These are phyloP conservation scores for Moesziomyces sp. DNA, from an alignment of 1,284 basidiomycete species.

Conservation along the genomic window DNA sequence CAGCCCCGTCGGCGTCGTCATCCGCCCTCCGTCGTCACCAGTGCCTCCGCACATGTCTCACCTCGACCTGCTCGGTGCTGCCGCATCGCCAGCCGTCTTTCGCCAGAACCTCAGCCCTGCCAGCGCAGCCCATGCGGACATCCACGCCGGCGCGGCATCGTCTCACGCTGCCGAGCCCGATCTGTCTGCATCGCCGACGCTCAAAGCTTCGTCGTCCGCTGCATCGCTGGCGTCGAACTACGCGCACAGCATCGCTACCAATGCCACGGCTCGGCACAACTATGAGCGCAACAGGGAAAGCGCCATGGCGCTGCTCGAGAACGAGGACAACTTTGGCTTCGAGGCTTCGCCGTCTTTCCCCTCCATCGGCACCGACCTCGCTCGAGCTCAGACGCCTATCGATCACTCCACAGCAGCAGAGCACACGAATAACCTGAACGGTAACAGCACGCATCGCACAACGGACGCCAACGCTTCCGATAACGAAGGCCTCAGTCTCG, in stretches of 20 bases:
- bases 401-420: too few relatives aligned
- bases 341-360: constrained; percentile 15
- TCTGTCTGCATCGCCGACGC: constrained; percentile 5
- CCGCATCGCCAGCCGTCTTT: constrained; percentile 11
- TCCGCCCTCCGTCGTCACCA: constrained; percentile 41
- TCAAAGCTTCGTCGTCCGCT: constrained; percentile 32
- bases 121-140: constrained; percentile 5
- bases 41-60: constrained; percentile 25
- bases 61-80: neutral
- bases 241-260: constrained; percentile 30
- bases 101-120: constrained; percentile 22
- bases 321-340: constrained; percentile 38
- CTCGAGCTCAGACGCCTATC: too few relatives aligned
- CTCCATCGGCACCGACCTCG: constrained; percentile 1
- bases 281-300: constrained; percentile 40
- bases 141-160: neutral
- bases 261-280: constrained; percentile 23
- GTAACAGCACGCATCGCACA: too few relatives aligned
- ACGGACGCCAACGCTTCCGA: constrained; percentile 6
- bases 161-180: constrained; percentile 3
- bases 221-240: constrained; percentile 30
- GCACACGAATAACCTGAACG: too few relatives aligned
- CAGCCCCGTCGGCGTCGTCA: constrained; percentile 36
- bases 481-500: constrained; percentile 15
- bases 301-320: constrained; percentile 33